These are phyloP conservation scores for Metschnikowia hibisci DNA, from an alignment of 805 yeast genomes.

Conservation along the genomic window DNA sequence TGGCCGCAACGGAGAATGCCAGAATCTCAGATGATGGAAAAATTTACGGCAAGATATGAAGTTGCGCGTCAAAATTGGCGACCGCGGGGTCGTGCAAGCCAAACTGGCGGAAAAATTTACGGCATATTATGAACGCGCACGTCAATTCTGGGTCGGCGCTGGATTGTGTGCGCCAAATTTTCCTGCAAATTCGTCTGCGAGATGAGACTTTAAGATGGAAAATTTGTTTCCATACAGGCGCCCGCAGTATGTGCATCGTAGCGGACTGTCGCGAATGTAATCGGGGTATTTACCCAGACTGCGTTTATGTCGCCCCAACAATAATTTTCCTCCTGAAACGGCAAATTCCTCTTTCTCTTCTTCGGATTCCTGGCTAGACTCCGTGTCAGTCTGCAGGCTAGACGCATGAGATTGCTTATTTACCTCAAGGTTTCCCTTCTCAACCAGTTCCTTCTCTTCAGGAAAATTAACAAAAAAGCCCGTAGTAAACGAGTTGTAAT, in stretches of 20 bases:
- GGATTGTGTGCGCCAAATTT: slow-evolving; percentile 9
- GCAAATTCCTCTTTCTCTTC: neutral
- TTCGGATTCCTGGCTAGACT: slow-evolving; percentile 3
- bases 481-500: slow-evolving; percentile 69
- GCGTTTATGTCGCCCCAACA: slow-evolving; percentile 1
- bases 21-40: neutral
- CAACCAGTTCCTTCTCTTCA: slow-evolving; percentile 7
- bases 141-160: neutral
- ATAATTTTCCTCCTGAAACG: neutral
- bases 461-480: slow-evolving; percentile 57
- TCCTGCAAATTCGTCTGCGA: slow-evolving; percentile 22
- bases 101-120: no score
- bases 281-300: neutral
- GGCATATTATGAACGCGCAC: no score
- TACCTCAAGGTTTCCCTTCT: slow-evolving; percentile 19
- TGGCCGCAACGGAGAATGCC: neutral
- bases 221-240: slow-evolving; percentile 24
- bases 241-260: slow-evolving; percentile 27
- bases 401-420: neutral
- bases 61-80: neutral
- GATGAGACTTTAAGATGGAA: slow-evolving; percentile 26
- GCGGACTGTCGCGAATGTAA: slow-evolving; percentile 17
- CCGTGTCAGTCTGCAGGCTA: neutral
- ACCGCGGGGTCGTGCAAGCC: neutral
- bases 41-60: slow-evolving; percentile 3